Evolutionary conservation across 2,329 filamentous ascomycete species (phyloP).

Genomic region (Trichophyton simii): DNA sequence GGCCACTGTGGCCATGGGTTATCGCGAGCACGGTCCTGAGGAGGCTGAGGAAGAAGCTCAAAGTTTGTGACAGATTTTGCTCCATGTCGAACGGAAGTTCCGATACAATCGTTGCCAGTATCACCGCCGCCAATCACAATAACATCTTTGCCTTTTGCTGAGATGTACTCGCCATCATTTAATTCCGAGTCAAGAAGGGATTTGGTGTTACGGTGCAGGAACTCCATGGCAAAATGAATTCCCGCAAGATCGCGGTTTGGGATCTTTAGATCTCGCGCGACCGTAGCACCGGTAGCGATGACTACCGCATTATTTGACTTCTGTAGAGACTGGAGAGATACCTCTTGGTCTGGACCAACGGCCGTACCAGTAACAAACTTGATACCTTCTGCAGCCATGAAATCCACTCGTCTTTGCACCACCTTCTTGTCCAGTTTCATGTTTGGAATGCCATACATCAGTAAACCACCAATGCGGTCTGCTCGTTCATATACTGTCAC

Average conservation of each 20-base stretch:
- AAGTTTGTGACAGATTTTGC: constrained; percentile 96
- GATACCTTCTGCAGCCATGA: constrained; percentile 83
- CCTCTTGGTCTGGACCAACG: constrained; percentile 61
- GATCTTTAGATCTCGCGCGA: constrained; percentile 84
- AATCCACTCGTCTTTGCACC: constrained; percentile 87
- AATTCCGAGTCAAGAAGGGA: constrained; percentile 87
- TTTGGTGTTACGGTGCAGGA: constrained; percentile 95
- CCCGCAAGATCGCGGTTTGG: constrained; percentile 77
- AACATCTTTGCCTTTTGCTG: constrained; percentile 89
- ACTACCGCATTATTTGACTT: constrained; percentile 69
- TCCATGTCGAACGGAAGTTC: constrained; percentile 87
- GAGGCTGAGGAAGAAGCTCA: constrained; percentile 84
- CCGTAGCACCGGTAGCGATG: constrained; percentile 83
- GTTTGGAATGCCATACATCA: constrained; percentile 98
- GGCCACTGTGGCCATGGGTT: constrained; percentile 99
- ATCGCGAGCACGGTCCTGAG: constrained; percentile 75
- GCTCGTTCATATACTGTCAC: constrained; percentile 90
- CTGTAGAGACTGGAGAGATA: constrained; percentile 59
- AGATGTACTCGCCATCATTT: constrained; percentile 73
- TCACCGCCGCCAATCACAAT: constrained; percentile 96
- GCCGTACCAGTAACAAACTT: constrained; percentile 65
- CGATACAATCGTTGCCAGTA: constrained; percentile 95
- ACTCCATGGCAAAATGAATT: constrained; percentile 94
- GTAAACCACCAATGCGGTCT: constrained; percentile 76
- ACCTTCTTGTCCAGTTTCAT: constrained; percentile 99